Evolutionary conservation across 2,329 filamentous ascomycete species (phyloP).

Genomic region (Arthroderma sp.): DNA sequence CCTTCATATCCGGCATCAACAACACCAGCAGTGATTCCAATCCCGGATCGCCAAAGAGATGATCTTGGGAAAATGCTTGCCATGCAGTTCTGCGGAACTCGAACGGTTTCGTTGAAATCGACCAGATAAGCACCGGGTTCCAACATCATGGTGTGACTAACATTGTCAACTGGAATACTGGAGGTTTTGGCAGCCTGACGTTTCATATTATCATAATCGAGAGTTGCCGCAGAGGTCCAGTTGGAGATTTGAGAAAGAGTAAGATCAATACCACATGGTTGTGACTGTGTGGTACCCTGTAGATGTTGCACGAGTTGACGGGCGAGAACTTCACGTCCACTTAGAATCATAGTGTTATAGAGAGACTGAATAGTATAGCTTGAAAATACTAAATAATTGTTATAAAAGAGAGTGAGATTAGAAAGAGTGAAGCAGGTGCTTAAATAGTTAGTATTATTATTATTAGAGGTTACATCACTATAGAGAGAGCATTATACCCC

Average conservation of each 20-base stretch:
- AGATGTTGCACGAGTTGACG: no score
- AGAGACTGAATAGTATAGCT: no score
- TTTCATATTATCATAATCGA: constrained; percentile 12
- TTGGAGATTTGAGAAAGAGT: constrained; percentile 13
- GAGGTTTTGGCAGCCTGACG: constrained; percentile 12
- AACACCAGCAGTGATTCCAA: constrained; percentile 25
- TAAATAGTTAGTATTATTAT: no score
- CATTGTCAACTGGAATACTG: no score
- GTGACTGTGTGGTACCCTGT: neutral
- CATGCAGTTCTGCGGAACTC: constrained; percentile 28
- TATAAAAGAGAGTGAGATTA: no score
- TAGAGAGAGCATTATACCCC: no score
- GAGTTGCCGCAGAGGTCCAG: constrained; percentile 12
- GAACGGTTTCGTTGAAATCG: constrained; percentile 30
- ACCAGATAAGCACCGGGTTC: constrained; percentile 23
- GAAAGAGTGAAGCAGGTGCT: no score
- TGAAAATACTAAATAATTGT: no score
- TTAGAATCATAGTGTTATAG: no score
- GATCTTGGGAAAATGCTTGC: constrained; percentile 25
- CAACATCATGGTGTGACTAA: no score
- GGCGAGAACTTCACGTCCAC: no score
- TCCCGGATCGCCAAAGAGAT: constrained; percentile 30
- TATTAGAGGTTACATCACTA: no score
- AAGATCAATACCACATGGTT: constrained; percentile 16
- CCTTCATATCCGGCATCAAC: constrained; percentile 33